Evolutionary conservation across 2,329 filamentous ascomycete genomes (phyloP).

Genomic region (Ampelomyces quisqualis): DNA sequence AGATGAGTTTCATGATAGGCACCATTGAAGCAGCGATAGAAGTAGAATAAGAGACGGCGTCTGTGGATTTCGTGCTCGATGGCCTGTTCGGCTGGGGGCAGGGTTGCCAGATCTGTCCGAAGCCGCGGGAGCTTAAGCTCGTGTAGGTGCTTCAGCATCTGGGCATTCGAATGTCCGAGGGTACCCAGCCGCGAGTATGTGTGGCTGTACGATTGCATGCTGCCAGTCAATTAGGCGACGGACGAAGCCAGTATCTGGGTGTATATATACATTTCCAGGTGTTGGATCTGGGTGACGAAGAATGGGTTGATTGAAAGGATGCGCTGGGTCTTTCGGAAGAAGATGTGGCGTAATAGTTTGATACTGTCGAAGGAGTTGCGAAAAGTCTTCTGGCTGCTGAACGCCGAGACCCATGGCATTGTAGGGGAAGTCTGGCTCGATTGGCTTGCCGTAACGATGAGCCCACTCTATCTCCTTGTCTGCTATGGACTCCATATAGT

Average conservation of each 20-base stretch:
- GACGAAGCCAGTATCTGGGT: slow-evolving; percentile 12
- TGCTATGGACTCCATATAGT: slow-evolving; percentile 16
- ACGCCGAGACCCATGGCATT: slow-evolving; percentile 12
- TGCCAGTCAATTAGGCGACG: slow-evolving; percentile 19
- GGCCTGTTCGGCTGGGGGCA: slow-evolving; percentile 8
- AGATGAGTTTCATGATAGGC: slow-evolving; percentile 12
- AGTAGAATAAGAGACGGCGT: slow-evolving; percentile 14
- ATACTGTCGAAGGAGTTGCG: slow-evolving; percentile 10
- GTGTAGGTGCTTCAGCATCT: slow-evolving; percentile 9
- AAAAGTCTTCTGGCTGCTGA: slow-evolving; percentile 14
- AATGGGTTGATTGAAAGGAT: slow-evolving; percentile 13
- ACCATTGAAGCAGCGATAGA: slow-evolving; percentile 13
- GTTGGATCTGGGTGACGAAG: slow-evolving; percentile 18
- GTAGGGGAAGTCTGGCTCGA: slow-evolving; percentile 15
- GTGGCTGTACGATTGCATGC: slow-evolving; percentile 14
- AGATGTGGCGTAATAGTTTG: slow-evolving; percentile 12
- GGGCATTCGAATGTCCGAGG: slow-evolving; percentile 15
- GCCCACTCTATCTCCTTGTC: slow-evolving; percentile 15
- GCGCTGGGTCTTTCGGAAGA: slow-evolving; percentile 12
- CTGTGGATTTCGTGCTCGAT: slow-evolving; percentile 11
- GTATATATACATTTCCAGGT: slow-evolving; percentile 14
- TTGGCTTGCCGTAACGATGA: slow-evolving; percentile 11
- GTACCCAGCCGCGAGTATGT: slow-evolving; percentile 14
- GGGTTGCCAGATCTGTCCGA: slow-evolving; percentile 8
- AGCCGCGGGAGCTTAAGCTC: slow-evolving; percentile 12